Evolutionary conservation across 352 stramenopile genomes (phyloP).

Genomic region (Phytophthora ramorum): DNA sequence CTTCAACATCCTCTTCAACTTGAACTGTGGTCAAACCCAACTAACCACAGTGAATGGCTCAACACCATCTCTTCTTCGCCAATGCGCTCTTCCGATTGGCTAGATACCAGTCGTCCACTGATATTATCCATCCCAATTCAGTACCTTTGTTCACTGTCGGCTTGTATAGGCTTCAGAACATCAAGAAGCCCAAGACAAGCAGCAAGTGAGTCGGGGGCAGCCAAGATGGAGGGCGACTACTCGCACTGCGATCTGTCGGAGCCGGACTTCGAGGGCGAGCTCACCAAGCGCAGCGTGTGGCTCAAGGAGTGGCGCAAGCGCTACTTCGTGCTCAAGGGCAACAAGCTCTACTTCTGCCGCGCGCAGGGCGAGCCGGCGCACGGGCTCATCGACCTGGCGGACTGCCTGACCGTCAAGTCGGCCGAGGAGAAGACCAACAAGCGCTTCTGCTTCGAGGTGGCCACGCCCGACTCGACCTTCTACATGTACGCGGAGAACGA

Average conservation of each 20-base stretch:
- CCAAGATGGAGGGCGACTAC: constrained; percentile 76
- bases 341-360: constrained; percentile 92
- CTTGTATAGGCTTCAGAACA: not conserved
- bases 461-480: constrained; percentile 89
- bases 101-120: too few species aligned
- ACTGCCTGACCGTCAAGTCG: constrained; percentile 92
- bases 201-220: not conserved
- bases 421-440: constrained; percentile 94
- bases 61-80: too few species aligned
- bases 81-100: too few species aligned
- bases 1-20: too few species aligned
- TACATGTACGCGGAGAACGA: constrained; percentile 94
- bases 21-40: too few species aligned
- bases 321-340: constrained; percentile 93
- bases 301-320: constrained; percentile 92
- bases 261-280: constrained; percentile 87
- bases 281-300: constrained; percentile 93
- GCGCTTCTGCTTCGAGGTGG: constrained; percentile 91
- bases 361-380: constrained; percentile 79
- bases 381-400: constrained; percentile 89
- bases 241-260: constrained; percentile 79
- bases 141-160: not conserved
- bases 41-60: too few species aligned
- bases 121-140: too few species aligned
- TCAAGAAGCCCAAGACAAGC: not conserved